Percentiles rank a stretch among this genome's conserved stretches.
Evolutionary conservation across 805 yeast species (phyloP).

Genomic region (Candida ortonii): DNA sequence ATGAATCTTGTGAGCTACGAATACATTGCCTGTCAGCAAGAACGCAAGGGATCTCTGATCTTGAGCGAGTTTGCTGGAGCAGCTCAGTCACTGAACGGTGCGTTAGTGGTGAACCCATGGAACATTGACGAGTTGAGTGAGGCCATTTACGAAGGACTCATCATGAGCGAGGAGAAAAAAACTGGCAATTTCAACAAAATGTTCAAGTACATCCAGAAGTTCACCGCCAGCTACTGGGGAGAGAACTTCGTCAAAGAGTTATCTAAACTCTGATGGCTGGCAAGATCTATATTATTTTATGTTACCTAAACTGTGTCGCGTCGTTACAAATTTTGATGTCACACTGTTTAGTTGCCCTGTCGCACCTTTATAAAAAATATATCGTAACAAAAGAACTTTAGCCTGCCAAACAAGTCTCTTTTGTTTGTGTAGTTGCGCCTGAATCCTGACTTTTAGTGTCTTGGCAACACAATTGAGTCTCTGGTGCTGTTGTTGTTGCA

Average conservation of each 20-base stretch:
- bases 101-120: slow-evolving; percentile 96
- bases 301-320: no score
- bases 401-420: no score
- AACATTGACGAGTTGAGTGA: slow-evolving; percentile 90
- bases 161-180: slow-evolving; percentile 79
- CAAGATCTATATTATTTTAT: no score
- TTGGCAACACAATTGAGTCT: no score
- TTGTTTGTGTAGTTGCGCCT: no score
- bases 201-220: slow-evolving; percentile 84
- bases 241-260: slow-evolving; percentile 91
- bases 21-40: slow-evolving; percentile 89
- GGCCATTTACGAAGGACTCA: slow-evolving; percentile 81
- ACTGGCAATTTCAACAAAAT: slow-evolving; percentile 75
- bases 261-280: slow-evolving; percentile 16
- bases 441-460: no score
- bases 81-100: slow-evolving; percentile 96
- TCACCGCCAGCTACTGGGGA: slow-evolving; percentile 97
- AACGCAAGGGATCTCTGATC: slow-evolving; percentile 80
- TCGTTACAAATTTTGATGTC: no score
- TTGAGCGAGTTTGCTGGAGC: slow-evolving; percentile 98
- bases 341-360: no score
- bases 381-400: no score
- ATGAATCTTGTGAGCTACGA: slow-evolving; percentile 97
- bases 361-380: no score
- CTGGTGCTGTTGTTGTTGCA: no score